phyloP scores from a whole-genome alignment of 1,139 yeast genomes.

The Suhomyces kunorum region DNA sequence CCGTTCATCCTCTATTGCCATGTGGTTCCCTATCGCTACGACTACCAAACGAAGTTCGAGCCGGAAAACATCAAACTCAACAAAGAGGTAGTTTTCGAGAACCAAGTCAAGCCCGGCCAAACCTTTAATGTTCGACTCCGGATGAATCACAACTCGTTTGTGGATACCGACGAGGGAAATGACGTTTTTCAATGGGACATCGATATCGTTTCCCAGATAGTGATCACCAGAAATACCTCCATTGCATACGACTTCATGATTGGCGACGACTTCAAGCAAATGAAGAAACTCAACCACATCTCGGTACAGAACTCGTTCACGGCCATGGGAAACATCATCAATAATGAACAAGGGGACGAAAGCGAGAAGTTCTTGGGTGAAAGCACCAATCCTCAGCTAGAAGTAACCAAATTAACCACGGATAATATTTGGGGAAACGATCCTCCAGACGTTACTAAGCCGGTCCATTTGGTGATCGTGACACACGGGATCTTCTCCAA shows the following conservation, averaged over 20 bases:
- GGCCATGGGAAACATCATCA: conserved; percentile 13
- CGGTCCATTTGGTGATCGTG: conserved; percentile 25
- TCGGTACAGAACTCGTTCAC: conserved; percentile 23
- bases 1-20: conserved; percentile 63
- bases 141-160: conserved; percentile 48
- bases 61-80: conserved; percentile 28
- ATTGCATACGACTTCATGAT: conserved; percentile 23
- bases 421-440: conserved; percentile 23
- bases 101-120: conserved; percentile 63
- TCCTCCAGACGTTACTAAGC: conserved; percentile 18
- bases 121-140: conserved; percentile 49
- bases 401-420: conserved; percentile 18
- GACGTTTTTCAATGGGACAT: conserved; percentile 23
- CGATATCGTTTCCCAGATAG: conserved; percentile 27
- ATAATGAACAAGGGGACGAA: background rate
- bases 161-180: conserved; percentile 15
- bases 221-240: conserved; percentile 22
- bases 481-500: conserved; percentile 30
- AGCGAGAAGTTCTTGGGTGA: conserved; percentile 6
- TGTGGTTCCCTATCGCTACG: conserved; percentile 54
- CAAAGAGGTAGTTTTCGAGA: conserved; percentile 39
- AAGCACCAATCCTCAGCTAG: conserved; percentile 16
- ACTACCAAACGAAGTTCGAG: conserved; percentile 30
- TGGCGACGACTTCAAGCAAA: conserved; percentile 31
- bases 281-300: conserved; percentile 38